Percentiles rank a stretch among this genome's conserved stretches.
These are phyloP conservation scores for Vinca minor DNA, from an alignment of 257 asterid species.

Conservation along the genomic window DNA sequence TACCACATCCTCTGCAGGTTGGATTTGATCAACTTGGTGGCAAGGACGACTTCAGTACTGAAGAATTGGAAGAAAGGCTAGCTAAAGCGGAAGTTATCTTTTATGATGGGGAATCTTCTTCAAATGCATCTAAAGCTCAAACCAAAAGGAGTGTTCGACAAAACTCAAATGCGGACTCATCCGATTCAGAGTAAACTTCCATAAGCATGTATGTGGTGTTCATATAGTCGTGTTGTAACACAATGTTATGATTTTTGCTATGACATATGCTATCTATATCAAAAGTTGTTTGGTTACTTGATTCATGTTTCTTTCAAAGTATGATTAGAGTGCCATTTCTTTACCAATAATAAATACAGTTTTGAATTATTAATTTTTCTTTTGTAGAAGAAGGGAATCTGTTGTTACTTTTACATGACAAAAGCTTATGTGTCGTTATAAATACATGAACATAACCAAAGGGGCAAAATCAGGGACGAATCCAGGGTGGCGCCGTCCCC, in stretches of 20 bases:
- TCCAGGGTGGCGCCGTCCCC: too few species aligned
- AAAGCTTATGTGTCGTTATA: too few species aligned
- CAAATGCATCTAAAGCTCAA: conserved; percentile 42
- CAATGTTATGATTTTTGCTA: neutral
- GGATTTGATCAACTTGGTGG: conserved; percentile 98
- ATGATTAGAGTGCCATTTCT: neutral
- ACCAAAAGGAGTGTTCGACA: conserved; percentile 60
- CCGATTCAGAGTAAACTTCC: conserved; percentile 64
- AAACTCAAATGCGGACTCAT: conserved; percentile 53
- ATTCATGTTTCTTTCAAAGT: neutral
- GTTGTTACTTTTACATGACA: too few species aligned
- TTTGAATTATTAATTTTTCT: too few species aligned
- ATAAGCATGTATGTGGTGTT: neutral
- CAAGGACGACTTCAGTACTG: conserved; percentile 81
- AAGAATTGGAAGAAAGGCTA: conserved; percentile 85
- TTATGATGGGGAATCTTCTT: conserved; percentile 69
- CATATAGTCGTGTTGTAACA: neutral
- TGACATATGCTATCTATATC: neutral
- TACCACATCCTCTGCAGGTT: conserved; percentile 39
- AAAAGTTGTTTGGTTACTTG: neutral
- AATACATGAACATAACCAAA: too few species aligned
- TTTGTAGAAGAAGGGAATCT: too few species aligned
- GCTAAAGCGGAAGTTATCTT: conserved; percentile 66
- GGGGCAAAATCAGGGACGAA: too few species aligned
- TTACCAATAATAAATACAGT: neutral